These are phyloP conservation scores for Nitzschia putrida DNA, from an alignment of 108 stramenopile genomes.

Conservation along the genomic window DNA sequence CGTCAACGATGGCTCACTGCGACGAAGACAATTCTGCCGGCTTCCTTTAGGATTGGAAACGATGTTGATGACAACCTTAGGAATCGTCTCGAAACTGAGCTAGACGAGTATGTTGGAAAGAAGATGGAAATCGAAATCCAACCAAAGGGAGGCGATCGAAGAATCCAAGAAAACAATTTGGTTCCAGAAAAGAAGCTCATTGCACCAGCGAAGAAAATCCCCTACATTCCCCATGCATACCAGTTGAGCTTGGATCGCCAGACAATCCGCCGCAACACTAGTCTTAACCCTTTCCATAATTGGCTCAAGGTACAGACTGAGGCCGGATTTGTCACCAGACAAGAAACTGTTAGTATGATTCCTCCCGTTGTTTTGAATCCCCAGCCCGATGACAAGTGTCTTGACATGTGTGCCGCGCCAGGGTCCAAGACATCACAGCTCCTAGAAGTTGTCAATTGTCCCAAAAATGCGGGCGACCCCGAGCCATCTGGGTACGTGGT, in stretches of 20 bases:
- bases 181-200: conserved; percentile 42
- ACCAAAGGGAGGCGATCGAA: conserved; percentile 52
- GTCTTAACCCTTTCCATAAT: conserved; percentile 55
- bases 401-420: conserved; percentile 98
- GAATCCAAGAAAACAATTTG: conserved; percentile 25
- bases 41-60: conserved; percentile 78
- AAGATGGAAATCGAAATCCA: conserved; percentile 74
- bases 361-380: conserved; percentile 93
- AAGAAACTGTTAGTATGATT: conserved; percentile 98
- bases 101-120: conserved; percentile 67
- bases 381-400: conserved; percentile 73
- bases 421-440: conserved; percentile 97
- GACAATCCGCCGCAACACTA: conserved; percentile 69
- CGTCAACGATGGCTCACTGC: conserved; percentile 59
- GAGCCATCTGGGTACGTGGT: conserved; percentile 84
- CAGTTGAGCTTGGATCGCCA: conserved; percentile 75
- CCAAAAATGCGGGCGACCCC: conserved; percentile 16
- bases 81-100: conserved; percentile 52
- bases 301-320: conserved; percentile 84
- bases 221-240: conserved; percentile 69
- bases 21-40: conserved; percentile 60
- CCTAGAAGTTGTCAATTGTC: conserved; percentile 79
- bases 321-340: conserved; percentile 90
- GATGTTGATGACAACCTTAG: conserved; percentile 63
- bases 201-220: conserved; percentile 70